phyloP scores from a whole-genome alignment of 371 early-diverging fungal genomes.

The Circinella minor region DNA sequence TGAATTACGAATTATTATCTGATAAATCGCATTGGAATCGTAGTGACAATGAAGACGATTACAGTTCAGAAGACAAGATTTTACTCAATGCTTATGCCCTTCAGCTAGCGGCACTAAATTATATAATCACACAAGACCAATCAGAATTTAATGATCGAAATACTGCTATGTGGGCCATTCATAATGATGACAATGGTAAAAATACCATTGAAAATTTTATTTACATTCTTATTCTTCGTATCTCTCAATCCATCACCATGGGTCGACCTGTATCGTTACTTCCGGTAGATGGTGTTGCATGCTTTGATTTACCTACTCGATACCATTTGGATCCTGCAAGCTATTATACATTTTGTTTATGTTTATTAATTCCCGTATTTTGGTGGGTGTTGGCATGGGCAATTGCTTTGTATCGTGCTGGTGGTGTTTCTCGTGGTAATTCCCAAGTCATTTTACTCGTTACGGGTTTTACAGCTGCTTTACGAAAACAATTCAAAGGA shows the following conservation, averaged over 20 bases:
- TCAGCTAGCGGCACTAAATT: conserved; percentile 12
- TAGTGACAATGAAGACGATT: not conserved
- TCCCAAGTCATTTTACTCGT: conserved; percentile 20
- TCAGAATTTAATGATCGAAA: not conserved
- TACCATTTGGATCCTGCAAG: conserved; percentile 10
- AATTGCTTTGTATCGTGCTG: conserved; percentile 12
- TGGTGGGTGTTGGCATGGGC: conserved; percentile 23
- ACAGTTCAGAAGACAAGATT: not conserved
- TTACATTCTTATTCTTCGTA: not conserved
- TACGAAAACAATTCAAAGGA: conserved; percentile 16
- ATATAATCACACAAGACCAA: not conserved
- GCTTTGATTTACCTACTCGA: not conserved
- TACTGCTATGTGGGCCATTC: not conserved
- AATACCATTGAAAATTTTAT: not conserved
- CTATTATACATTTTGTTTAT: not conserved
- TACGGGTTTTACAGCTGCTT: conserved; percentile 18
- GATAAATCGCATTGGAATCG: conserved; percentile 8
- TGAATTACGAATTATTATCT: conserved; percentile 14
- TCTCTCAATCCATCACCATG: too few relatives aligned
- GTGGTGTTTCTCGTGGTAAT: conserved; percentile 24
- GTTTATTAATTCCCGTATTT: conserved; percentile 10
- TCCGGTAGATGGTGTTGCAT: not conserved
- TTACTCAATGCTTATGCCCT: conserved; percentile 17
- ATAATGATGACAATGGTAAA: too few relatives aligned
- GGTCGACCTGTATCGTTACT: not conserved